A percentile compares a stretch with the other conserved stretches of the same genome.
These are phyloP conservation scores for Sporothrix brasiliensis DNA, from an alignment of 2,329 filamentous ascomycete species.

Conservation along the genomic window DNA sequence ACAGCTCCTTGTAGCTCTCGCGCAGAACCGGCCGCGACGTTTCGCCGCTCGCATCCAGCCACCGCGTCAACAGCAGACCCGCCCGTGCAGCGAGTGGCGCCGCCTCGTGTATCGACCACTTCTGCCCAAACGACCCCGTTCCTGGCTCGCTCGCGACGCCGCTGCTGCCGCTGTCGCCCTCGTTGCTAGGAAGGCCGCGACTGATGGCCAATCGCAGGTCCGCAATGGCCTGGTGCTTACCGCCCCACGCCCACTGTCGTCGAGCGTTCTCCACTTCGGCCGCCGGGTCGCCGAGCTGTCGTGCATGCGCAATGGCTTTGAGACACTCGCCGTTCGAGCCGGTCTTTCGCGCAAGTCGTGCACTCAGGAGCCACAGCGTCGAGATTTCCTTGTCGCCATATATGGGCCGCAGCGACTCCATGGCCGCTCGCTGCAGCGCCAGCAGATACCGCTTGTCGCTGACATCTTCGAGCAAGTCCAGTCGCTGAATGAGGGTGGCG, in stretches of 20 bases:
- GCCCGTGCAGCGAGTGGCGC: slow-evolving; percentile 68
- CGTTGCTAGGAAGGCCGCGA: slow-evolving; percentile 22
- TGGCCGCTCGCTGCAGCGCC: slow-evolving; percentile 80
- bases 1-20: slow-evolving; percentile 79
- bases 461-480: slow-evolving; percentile 86
- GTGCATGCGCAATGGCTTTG: slow-evolving; percentile 88
- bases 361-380: slow-evolving; percentile 80
- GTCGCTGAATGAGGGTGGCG: slow-evolving; percentile 67
- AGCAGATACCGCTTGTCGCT: slow-evolving; percentile 93
- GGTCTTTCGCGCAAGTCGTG: slow-evolving; percentile 82
- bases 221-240: slow-evolving; percentile 93
- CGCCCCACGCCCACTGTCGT: slow-evolving; percentile 88
- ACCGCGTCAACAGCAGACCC: slow-evolving; percentile 88
- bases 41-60: slow-evolving; percentile 93
- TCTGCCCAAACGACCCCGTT: slow-evolving; percentile 14
- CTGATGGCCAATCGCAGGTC: slow-evolving; percentile 80
- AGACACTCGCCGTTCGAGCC: slow-evolving; percentile 85
- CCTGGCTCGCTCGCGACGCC: neutral
- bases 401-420: slow-evolving; percentile 73
- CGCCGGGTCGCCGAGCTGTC: slow-evolving; percentile 78
- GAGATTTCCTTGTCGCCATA: slow-evolving; percentile 77
- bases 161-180: neutral
- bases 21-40: slow-evolving; percentile 80
- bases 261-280: slow-evolving; percentile 94
- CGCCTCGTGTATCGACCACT: slow-evolving; percentile 15